These are phyloP conservation scores for Takashimella tepidaria DNA, from an alignment of 1,284 basidiomycete species.

Conservation along the genomic window DNA sequence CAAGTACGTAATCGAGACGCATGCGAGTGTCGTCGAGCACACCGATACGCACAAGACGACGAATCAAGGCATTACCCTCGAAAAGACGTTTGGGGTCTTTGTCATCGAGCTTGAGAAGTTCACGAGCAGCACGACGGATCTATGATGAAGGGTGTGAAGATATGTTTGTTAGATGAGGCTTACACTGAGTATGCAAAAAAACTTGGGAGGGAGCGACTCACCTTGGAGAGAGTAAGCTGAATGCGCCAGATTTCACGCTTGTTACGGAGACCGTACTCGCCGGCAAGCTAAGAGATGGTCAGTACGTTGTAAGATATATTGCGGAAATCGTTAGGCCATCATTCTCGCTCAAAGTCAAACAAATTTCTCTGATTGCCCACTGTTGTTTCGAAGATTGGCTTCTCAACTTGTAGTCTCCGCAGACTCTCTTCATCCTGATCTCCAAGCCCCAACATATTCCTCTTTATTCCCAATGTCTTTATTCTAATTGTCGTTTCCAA, in stretches of 20 bases:
- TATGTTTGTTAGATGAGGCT: neutral
- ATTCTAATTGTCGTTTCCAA: too few relatives aligned
- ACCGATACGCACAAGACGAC: slow-evolving; percentile 97
- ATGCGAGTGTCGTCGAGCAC: slow-evolving; percentile 98
- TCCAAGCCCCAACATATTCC: too few relatives aligned
- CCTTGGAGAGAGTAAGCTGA: slow-evolving; percentile 90
- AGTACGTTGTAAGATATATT: neutral
- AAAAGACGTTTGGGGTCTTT: slow-evolving; percentile 99
- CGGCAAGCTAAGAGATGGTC: slow-evolving; percentile 66
- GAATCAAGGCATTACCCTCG: slow-evolving; percentile 97
- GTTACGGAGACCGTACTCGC: slow-evolving; percentile 99
- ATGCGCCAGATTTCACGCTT: slow-evolving; percentile 99
- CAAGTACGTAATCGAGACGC: slow-evolving; percentile 99
- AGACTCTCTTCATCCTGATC: neutral
- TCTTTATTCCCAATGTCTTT: too few relatives aligned
- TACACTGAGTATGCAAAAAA: too few relatives aligned
- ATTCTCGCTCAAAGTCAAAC: too few relatives aligned
- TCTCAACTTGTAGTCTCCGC: neutral
- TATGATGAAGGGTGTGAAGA: slow-evolving; percentile 5
- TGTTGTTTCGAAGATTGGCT: neutral
- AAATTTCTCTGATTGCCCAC: too few relatives aligned
- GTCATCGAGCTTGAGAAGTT: slow-evolving; percentile 98
- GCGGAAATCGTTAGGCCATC: neutral
- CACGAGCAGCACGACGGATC: slow-evolving; percentile 99
- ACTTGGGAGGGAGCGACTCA: slow-evolving; percentile 12